Conservation (phyloP, 148 eudicot genomes). For the Fagopyrum esculentum region DNA sequence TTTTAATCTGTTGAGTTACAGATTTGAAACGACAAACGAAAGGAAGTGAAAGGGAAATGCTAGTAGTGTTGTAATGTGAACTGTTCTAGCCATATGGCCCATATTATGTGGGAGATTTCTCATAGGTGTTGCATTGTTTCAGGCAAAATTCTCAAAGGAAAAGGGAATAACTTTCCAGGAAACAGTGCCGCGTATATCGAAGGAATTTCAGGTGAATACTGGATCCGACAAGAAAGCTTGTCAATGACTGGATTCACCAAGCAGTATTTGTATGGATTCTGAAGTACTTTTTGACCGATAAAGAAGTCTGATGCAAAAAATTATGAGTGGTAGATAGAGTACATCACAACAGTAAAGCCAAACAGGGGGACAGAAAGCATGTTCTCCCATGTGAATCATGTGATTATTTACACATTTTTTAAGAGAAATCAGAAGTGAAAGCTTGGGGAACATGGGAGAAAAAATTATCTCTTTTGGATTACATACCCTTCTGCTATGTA, state of each 20-base stretch:
- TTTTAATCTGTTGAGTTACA: neutral
- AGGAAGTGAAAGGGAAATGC: neutral
- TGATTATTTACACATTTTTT: neutral
- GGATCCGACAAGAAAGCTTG: too few species aligned
- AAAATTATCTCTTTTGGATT: neutral
- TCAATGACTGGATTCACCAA: too few species aligned
- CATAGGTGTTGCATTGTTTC: neutral
- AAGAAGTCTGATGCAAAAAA: neutral
- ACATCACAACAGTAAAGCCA: neutral
- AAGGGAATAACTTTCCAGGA: neutral
- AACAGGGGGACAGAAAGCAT: neutral
- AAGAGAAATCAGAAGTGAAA: neutral
- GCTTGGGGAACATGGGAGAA: neutral
- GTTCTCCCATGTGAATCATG: neutral
- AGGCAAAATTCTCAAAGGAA: neutral
- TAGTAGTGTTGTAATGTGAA: neutral
- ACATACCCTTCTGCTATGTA: too few species aligned
- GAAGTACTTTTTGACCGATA: neutral
- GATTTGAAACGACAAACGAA: neutral
- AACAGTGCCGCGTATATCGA: neutral
- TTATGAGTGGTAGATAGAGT: neutral
- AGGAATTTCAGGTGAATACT: too few species aligned
- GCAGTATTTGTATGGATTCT: neutral
- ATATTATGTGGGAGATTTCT: neutral
- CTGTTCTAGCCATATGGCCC: neutral